Evolutionary conservation across 331 rosid genomes (phyloP).

Genomic region (Acacia pycnantha): DNA sequence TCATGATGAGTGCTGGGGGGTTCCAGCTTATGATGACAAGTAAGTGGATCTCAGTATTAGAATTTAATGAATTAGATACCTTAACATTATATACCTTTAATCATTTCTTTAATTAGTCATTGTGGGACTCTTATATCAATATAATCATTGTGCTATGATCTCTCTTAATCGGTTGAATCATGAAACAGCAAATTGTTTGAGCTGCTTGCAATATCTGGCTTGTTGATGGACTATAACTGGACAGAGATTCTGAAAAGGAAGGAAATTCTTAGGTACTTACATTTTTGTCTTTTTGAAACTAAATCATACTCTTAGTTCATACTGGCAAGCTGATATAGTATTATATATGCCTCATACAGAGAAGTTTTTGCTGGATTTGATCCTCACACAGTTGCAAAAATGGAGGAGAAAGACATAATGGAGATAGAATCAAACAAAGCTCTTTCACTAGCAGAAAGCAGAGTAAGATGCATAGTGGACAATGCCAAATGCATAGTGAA

Average conservation of each 20-base stretch:
- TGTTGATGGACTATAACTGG: slow-evolving; percentile 99
- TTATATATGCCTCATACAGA: slow-evolving; percentile 32
- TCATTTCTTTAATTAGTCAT: neutral
- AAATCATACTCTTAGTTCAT: neutral
- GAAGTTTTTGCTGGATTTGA: slow-evolving; percentile 87
- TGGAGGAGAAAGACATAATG: slow-evolving; percentile 81
- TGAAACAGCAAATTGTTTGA: slow-evolving; percentile 80
- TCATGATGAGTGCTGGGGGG: slow-evolving; percentile 99
- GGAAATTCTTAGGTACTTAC: slow-evolving; percentile 67
- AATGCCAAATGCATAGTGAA: slow-evolving; percentile 89
- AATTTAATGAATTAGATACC: too few relatives aligned
- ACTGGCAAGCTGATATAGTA: neutral
- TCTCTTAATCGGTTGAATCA: slow-evolving; percentile 15
- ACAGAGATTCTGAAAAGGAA: slow-evolving; percentile 91
- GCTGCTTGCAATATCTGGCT: slow-evolving; percentile 91
- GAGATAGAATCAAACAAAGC: slow-evolving; percentile 74
- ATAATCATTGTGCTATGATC: neutral
- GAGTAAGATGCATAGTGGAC: slow-evolving; percentile 84
- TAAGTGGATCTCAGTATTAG: slow-evolving; percentile 42
- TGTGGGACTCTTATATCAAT: neutral
- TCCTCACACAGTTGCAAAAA: slow-evolving; percentile 67
- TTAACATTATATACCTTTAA: neutral
- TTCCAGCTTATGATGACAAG: slow-evolving; percentile 98
- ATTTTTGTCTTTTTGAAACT: neutral
- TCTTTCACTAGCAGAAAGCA: slow-evolving; percentile 71